These are phyloP conservation scores for Nannochloropsis oceanica DNA, from an alignment of 108 stramenopile species.

Conservation along the genomic window DNA sequence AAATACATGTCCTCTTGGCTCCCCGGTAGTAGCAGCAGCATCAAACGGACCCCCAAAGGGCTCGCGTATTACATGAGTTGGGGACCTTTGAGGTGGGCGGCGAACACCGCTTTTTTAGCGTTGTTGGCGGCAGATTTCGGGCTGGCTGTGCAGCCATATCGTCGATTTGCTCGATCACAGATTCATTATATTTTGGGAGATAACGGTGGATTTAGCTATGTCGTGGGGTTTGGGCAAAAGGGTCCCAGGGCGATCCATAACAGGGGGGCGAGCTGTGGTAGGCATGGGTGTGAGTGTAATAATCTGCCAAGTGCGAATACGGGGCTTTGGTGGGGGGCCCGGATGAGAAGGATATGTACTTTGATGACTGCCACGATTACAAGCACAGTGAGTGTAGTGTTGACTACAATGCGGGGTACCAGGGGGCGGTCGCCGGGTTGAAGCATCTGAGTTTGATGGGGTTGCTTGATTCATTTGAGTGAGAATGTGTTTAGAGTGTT, in stretches of 20 bases:
- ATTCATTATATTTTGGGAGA: neutral
- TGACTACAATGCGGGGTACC: neutral
- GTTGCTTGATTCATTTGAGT: neutral
- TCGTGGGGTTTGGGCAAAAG: neutral
- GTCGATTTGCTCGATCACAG: neutral
- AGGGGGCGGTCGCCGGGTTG: neutral
- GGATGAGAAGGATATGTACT: neutral
- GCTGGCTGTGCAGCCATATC: neutral
- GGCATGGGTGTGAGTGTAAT: neutral
- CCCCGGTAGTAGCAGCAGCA: neutral
- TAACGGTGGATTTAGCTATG: neutral
- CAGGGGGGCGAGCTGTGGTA: neutral
- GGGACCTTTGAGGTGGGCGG: neutral
- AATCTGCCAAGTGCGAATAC: neutral
- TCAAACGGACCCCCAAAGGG: neutral
- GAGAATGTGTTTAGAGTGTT: too few species aligned
- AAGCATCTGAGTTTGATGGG: neutral
- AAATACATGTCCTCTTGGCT: neutral
- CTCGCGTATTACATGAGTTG: neutral
- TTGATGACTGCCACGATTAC: neutral
- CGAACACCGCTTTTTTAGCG: neutral
- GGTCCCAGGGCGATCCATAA: neutral
- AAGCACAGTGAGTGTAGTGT: neutral
- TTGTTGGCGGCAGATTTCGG: neutral
- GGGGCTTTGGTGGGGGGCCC: neutral